Evolutionary conservation across 192 early-diverging fungal genomes (phyloP), one percentile per base, ranked within the genome.

Genomic region (Backusella westeae): DNA sequence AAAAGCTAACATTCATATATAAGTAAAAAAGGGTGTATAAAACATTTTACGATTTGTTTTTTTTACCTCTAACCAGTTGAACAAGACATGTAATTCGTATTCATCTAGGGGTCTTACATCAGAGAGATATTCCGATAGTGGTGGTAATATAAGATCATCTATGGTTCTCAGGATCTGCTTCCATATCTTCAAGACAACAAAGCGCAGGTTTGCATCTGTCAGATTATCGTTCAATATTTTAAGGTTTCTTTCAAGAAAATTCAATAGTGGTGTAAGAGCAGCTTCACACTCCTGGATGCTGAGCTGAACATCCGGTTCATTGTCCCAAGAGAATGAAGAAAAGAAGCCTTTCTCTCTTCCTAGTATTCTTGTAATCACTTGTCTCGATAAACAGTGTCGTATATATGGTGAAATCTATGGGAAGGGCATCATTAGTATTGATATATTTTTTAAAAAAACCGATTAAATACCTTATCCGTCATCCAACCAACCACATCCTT

Each of bases 181-280:
- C 94, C 94, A 95, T 32, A 93, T 85, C 71, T 85, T 88, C 26
- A 82, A 74, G 34, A 94, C 87, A 9, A 93, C 89, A 71, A 87
- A 83, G 29, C 87, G 86, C 69, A 93, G 89, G n/a, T 90, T 88
- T n/a, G 85, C 83, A 29, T 90, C 87, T 34, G 90, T 88, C 17
- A 95, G 84, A 63, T 91, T 81, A n/a, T 89, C 83, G 36, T 90
- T 92, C 34, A 94, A 75, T 3, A 86, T 85, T 12, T 89, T 86
- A 15, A 95, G 77, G 56, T 93, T 94, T 26, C 75, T 88, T 49
- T 95, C 92, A 75, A 95, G 84, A 63, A 93, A 95, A 76, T 93
- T 91, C n/a, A 93, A 80, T n/a, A 95, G 71, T 29, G 91, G 92
- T 35, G 86, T 84, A 36, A 95, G 80, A 1, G 89, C 90, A 75